Percentiles rank a stretch among this genome's conserved stretches.
Evolutionary conservation across 176 grass and related monocot genomes (phyloP).

Genomic region (Guadua angustifolia): DNA sequence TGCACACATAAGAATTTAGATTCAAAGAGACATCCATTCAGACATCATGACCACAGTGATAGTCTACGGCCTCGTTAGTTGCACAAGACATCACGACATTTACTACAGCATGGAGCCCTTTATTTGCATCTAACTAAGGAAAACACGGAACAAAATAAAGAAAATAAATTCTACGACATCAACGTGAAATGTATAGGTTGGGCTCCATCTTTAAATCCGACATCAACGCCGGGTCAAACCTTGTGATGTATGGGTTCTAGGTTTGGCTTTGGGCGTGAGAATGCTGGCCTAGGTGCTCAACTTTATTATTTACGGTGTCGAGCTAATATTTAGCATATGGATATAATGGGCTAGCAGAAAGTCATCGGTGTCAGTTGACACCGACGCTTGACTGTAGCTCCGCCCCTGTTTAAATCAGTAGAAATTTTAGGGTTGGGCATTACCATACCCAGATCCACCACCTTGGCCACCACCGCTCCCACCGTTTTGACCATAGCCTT

Average conservation of each 20-base stretch:
- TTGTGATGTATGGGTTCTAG: too few species aligned
- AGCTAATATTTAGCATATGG: too few species aligned
- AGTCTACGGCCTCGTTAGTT: neutral
- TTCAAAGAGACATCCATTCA: too few species aligned
- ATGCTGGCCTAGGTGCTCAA: too few species aligned
- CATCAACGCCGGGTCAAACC: too few species aligned
- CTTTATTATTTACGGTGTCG: too few species aligned
- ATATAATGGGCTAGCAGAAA: too few species aligned
- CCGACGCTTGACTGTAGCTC: too few species aligned
- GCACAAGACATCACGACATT: neutral
- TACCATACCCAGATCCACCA: neutral
- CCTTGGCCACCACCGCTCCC: slow-evolving; percentile 27
- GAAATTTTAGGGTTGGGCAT: neutral
- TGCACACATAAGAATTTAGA: too few species aligned
- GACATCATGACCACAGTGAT: neutral
- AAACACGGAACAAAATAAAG: neutral
- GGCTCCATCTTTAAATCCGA: neutral
- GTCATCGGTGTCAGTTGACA: too few species aligned
- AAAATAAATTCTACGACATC: neutral
- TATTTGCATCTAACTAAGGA: neutral
- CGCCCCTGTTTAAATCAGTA: neutral
- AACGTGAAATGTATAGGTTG: neutral
- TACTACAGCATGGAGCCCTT: neutral
- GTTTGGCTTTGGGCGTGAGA: too few species aligned
- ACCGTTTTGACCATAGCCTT: neutral